Percentiles rank a stretch among this genome's conserved stretches.
Conservation (phyloP, 805 yeast species). For the Myxozyma vanderwaltii region DNA sequence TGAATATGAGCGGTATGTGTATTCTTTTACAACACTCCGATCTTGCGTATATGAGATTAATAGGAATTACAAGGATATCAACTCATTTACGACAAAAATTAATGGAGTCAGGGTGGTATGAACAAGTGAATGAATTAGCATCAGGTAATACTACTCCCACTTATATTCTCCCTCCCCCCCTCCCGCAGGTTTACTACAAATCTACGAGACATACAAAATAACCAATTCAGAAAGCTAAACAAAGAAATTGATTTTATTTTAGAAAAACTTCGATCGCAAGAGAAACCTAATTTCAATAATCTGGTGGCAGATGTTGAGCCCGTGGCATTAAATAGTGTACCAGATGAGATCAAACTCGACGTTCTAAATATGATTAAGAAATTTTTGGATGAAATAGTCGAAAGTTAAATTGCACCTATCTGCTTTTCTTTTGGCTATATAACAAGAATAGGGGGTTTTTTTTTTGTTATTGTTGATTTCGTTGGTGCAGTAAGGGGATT, state of each 20-base stretch:
- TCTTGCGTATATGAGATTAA: neutral
- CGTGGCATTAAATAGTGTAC: slow-evolving; percentile 68
- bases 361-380: slow-evolving; percentile 57
- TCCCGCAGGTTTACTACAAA: too few species aligned
- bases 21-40: neutral
- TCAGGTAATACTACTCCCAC: slow-evolving; percentile 42
- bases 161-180: neutral
- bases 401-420: neutral
- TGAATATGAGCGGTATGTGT: slow-evolving; percentile 64
- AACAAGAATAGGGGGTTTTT: too few species aligned
- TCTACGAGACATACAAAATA: too few species aligned
- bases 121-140: slow-evolving; percentile 65
- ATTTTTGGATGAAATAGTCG: slow-evolving; percentile 35
- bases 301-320: slow-evolving; percentile 59
- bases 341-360: slow-evolving; percentile 62
- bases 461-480: neutral
- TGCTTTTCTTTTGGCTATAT: neutral
- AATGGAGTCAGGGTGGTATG: slow-evolving; percentile 84
- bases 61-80: slow-evolving; percentile 51
- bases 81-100: slow-evolving; percentile 63
- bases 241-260: neutral
- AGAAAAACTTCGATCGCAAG: slow-evolving; percentile 48
- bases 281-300: slow-evolving; percentile 54
- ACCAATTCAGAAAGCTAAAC: neutral
- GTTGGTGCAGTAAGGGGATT: neutral